phyloP scores from a whole-genome alignment of 164 flowering plant genomes.

The Stephania japonica region DNA sequence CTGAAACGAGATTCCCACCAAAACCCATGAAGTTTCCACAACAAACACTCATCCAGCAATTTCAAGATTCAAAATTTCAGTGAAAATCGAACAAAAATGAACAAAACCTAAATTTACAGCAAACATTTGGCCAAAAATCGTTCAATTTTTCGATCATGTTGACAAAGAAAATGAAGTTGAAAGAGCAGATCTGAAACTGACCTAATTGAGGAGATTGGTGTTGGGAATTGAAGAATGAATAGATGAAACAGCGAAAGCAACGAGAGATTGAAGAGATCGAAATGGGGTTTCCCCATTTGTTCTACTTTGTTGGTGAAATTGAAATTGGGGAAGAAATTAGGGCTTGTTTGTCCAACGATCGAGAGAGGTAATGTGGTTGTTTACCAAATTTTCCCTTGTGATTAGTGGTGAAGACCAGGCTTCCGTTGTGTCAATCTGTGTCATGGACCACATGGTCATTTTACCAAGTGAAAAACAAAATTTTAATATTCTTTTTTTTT shows the following conservation, averaged over 20 bases:
- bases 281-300: conserved; percentile 8
- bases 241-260: background rate
- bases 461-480: too few relatives aligned
- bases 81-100: background rate
- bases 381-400: background rate
- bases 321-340: background rate
- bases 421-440: too few relatives aligned
- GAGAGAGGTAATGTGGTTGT: background rate
- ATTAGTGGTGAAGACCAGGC: too few relatives aligned
- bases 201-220: conserved; percentile 19
- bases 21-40: background rate
- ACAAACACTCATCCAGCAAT: background rate
- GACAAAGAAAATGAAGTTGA: background rate
- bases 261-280: conserved; percentile 4
- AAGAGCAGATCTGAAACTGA: conserved; percentile 1
- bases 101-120: background rate
- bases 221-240: conserved; percentile 16
- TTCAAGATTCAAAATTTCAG: background rate
- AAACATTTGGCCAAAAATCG: background rate
- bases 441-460: too few relatives aligned
- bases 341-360: background rate
- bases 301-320: background rate
- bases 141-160: conserved; percentile 1
- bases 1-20: background rate
- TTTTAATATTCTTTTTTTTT: too few relatives aligned